Percentiles rank a stretch among this genome's conserved stretches.
Evolutionary conservation across 2,329 filamentous ascomycete species (phyloP).

Genomic region (Alternaria arbusti): DNA sequence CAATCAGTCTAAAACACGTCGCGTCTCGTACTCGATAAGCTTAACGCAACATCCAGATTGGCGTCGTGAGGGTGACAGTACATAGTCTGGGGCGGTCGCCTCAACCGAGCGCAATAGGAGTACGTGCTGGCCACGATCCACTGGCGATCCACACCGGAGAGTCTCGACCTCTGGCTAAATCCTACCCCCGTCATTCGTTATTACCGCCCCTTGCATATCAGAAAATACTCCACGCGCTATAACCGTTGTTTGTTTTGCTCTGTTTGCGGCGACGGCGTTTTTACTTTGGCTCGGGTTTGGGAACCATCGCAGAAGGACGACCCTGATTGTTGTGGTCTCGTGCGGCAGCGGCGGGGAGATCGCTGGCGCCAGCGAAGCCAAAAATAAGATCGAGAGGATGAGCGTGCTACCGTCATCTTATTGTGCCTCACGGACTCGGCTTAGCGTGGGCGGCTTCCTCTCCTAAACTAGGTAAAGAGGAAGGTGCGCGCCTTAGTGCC

Average conservation of each 20-base stretch:
- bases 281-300: conserved; percentile 1
- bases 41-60: conserved; percentile 6
- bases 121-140: conserved; percentile 9
- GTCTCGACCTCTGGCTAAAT: conserved; percentile 14
- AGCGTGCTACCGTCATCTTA: conserved; percentile 11
- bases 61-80: not conserved
- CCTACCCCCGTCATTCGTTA: conserved; percentile 12
- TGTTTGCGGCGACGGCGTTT: not conserved
- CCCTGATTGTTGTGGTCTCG: not conserved
- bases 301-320: not conserved
- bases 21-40: conserved; percentile 8
- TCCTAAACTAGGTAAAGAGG: conserved; percentile 2
- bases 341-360: not conserved
- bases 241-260: not conserved
- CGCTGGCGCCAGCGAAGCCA: conserved; percentile 6
- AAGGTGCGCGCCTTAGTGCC: conserved; percentile 3
- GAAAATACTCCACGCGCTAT: conserved; percentile 2
- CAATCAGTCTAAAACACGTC: not conserved
- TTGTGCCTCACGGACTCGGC: conserved; percentile 17
- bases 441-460: conserved; percentile 18
- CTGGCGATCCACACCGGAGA: conserved; percentile 2
- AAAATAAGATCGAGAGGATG: conserved; percentile 18
- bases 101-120: conserved; percentile 1
- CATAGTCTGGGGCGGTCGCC: conserved; percentile 11
- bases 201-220: conserved; percentile 15